A percentile compares a stretch with the other conserved stretches of the same genome.
phyloP scores from a whole-genome alignment of 306 rosid species.

The Fagus crenata region DNA sequence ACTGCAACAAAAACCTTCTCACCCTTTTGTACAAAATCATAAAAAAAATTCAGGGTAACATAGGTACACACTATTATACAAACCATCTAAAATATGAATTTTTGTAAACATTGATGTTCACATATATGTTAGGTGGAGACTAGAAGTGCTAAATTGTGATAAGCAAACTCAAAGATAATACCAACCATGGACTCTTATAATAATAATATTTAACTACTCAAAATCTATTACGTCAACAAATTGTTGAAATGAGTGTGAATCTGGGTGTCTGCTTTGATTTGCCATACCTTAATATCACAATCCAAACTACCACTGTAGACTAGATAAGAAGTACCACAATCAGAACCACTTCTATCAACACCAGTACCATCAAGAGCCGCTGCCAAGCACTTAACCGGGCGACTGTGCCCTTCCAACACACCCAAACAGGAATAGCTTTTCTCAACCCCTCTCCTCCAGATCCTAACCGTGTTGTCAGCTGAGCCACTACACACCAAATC shows the following conservation, averaged over 20 bases:
- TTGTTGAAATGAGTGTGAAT: no score
- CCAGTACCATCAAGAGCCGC: slow-evolving; percentile 24
- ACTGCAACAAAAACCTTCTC: not conserved
- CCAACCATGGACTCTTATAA: not conserved
- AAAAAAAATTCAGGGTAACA: no score
- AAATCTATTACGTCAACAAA: no score
- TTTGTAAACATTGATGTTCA: no score
- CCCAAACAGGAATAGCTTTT: slow-evolving; percentile 52
- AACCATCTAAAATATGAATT: no score
- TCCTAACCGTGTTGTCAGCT: slow-evolving; percentile 61
- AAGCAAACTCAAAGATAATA: not conserved
- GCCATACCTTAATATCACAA: slow-evolving; percentile 63
- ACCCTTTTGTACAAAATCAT: not conserved
- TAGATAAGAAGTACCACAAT: slow-evolving; percentile 33
- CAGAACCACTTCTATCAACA: not conserved
- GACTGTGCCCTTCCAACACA: slow-evolving; percentile 59
- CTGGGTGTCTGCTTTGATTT: slow-evolving; percentile 4
- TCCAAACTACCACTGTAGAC: slow-evolving; percentile 69
- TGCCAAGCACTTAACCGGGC: slow-evolving; percentile 64
- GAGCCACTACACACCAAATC: slow-evolving; percentile 78
- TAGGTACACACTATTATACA: no score
- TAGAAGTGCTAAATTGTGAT: no score
- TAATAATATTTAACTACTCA: no score
- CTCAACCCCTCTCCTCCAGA: slow-evolving; percentile 59
- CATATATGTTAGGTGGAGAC: no score